Evolutionary conservation across 1,284 basidiomycete genomes (phyloP).

Genomic region (Crucibulum parvulum): DNA sequence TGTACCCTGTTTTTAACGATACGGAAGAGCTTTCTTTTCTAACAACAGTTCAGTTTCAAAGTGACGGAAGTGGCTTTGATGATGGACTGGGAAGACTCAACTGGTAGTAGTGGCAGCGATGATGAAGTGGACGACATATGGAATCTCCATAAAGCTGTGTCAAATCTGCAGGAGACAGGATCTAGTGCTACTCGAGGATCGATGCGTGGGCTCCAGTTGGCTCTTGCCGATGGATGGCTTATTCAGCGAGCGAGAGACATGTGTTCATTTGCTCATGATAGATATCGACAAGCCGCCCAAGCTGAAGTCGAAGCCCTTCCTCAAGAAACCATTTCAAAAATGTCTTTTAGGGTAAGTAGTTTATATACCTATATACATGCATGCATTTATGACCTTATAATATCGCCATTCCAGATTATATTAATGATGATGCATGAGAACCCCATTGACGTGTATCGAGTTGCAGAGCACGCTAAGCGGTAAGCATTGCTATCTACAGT

Average conservation of each 20-base stretch:
- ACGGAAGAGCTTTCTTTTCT: too few species aligned
- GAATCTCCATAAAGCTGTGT: conserved; percentile 57
- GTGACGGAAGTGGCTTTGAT: conserved; percentile 72
- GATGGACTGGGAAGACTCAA: conserved; percentile 74
- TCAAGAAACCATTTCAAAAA: conserved; percentile 61
- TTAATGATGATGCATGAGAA: conserved; percentile 72
- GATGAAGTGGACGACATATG: conserved; percentile 60
- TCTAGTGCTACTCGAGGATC: conserved; percentile 56
- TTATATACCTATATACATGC: not conserved
- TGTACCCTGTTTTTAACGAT: not conserved
- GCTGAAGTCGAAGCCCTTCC: conserved; percentile 60
- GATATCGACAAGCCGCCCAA: conserved; percentile 73
- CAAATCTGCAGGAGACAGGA: conserved; percentile 47
- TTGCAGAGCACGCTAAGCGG: conserved; percentile 73
- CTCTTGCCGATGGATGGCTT: conserved; percentile 74
- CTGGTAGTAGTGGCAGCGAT: conserved; percentile 54
- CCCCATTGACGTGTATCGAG: conserved; percentile 65
- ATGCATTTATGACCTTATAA: not conserved
- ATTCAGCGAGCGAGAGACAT: conserved; percentile 74
- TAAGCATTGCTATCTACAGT: conserved; percentile 22
- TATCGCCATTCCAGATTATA: conserved; percentile 54
- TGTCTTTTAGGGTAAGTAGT: conserved; percentile 65
- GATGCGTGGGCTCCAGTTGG: conserved; percentile 70
- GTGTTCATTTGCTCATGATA: conserved; percentile 76
- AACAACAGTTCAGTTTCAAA: conserved; percentile 56